Evolutionary conservation across 2,329 filamentous ascomycete genomes (phyloP).

Genomic region (Colletotrichum siamense): DNA sequence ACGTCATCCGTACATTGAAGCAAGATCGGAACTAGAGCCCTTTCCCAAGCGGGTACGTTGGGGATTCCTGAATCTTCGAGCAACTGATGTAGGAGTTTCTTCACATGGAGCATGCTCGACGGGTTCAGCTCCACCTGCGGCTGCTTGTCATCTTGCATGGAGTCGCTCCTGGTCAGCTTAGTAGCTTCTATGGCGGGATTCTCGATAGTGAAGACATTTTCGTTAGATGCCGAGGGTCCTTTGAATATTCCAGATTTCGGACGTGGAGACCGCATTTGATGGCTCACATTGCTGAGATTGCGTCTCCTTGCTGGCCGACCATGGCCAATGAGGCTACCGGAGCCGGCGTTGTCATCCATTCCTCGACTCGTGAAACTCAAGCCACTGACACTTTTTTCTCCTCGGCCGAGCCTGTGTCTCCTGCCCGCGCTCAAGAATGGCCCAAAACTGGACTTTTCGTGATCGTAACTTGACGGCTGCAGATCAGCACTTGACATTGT

Average conservation of each 20-base stretch:
- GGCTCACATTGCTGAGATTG: slow-evolving; percentile 84
- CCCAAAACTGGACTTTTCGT: slow-evolving; percentile 76
- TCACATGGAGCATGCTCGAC: slow-evolving; percentile 87
- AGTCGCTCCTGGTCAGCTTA: slow-evolving; percentile 76
- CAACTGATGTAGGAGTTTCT: slow-evolving; percentile 82
- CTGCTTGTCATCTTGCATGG: slow-evolving; percentile 76
- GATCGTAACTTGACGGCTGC: slow-evolving; percentile 71
- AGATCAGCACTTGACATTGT: slow-evolving; percentile 71
- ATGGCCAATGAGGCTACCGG: slow-evolving; percentile 62
- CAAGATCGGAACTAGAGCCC: slow-evolving; percentile 86
- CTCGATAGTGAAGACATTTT: slow-evolving; percentile 56
- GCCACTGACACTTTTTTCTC: slow-evolving; percentile 77
- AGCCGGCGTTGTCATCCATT: slow-evolving; percentile 66
- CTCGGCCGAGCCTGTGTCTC: slow-evolving; percentile 75
- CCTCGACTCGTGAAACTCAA: slow-evolving; percentile 74
- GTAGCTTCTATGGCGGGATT: slow-evolving; percentile 47
- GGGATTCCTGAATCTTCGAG: slow-evolving; percentile 78
- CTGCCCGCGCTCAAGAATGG: slow-evolving; percentile 75
- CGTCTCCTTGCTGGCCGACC: slow-evolving; percentile 72
- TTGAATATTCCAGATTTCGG: slow-evolving; percentile 63
- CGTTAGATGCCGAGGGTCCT: slow-evolving; percentile 55
- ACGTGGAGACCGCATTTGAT: slow-evolving; percentile 77
- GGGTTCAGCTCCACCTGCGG: slow-evolving; percentile 85
- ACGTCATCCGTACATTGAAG: slow-evolving; percentile 93
- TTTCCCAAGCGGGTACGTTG: slow-evolving; percentile 82